Evolutionary conservation across 1,139 yeast genomes (phyloP).

Genomic region (Saccharomyces pastorianus): DNA sequence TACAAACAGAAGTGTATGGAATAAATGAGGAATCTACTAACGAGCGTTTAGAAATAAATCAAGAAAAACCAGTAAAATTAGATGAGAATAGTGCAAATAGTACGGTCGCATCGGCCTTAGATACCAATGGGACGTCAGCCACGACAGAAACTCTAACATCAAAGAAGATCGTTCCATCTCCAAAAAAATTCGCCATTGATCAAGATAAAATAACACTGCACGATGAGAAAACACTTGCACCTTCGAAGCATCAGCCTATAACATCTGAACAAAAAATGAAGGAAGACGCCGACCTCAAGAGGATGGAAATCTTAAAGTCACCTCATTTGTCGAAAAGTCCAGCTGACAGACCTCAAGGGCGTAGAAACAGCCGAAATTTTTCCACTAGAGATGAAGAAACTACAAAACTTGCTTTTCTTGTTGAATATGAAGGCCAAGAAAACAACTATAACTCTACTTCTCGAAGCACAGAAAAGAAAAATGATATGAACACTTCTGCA

Average conservation of each 20-base stretch:
- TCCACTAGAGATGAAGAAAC: not conserved
- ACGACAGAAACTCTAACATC: not conserved
- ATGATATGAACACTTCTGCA: not conserved
- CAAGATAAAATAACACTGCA: not conserved
- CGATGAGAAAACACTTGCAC: not conserved
- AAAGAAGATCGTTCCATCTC: not conserved
- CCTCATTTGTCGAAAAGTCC: not conserved
- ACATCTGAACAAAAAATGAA: not conserved
- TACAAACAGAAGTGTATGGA: not conserved
- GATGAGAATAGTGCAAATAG: not conserved
- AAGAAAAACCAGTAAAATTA: not conserved
- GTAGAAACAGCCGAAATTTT: not conserved
- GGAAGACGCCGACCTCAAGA: not conserved
- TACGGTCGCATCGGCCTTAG: not conserved
- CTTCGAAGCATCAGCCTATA: not conserved
- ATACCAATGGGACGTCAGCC: not conserved
- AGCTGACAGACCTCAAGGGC: not conserved
- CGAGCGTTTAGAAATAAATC: not conserved
- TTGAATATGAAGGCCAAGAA: not conserved
- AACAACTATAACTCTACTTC: not conserved
- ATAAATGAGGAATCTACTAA: not conserved
- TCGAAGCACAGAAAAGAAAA: not conserved
- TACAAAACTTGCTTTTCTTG: not conserved
- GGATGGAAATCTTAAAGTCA: not conserved
- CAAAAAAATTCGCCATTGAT: not conserved